A percentile compares a stretch with the other conserved stretches of the same genome.
Evolutionary conservation across 495 filamentous ascomycete species (phyloP).

Genomic region (Talaromyces adpressus): DNA sequence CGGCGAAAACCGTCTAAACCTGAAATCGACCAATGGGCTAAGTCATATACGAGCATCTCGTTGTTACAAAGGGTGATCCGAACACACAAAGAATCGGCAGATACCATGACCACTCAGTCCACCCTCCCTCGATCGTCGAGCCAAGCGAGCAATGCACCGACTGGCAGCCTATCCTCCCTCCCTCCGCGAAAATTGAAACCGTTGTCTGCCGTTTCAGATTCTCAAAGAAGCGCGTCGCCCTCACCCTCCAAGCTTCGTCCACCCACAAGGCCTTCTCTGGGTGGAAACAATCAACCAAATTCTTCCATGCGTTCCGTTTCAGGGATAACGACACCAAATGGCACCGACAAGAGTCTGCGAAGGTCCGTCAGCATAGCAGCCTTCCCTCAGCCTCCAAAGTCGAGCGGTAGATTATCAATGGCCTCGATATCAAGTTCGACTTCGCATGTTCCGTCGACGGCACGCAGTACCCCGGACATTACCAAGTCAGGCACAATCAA

Average conservation of each 20-base stretch:
- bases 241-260: conserved; percentile 52
- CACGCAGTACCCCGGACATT: conserved; percentile 8
- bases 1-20: not conserved
- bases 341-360: conserved; percentile 59
- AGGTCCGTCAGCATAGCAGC: conserved; percentile 86
- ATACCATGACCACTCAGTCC: conserved; percentile 51
- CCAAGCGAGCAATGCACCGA: conserved; percentile 56
- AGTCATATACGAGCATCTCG: not conserved
- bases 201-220: conserved; percentile 39
- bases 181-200: conserved; percentile 69
- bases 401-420: conserved; percentile 39
- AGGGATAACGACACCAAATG: conserved; percentile 23
- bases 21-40: not conserved
- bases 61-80: not conserved
- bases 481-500: conserved; percentile 18
- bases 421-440: conserved; percentile 24
- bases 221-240: conserved; percentile 32
- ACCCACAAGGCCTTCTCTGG: conserved; percentile 53
- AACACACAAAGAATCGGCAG: not conserved
- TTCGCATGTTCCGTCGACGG: conserved; percentile 14
- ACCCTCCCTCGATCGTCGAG: conserved; percentile 56
- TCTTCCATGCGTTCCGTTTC: conserved; percentile 39
- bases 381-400: conserved; percentile 82
- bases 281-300: conserved; percentile 40
- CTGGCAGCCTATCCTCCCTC: conserved; percentile 58